Evolutionary conservation across 2,329 filamentous ascomycete genomes (phyloP), one percentile per base, ranked within the genome.

Genomic region (Aspergillus carbonarius): DNA sequence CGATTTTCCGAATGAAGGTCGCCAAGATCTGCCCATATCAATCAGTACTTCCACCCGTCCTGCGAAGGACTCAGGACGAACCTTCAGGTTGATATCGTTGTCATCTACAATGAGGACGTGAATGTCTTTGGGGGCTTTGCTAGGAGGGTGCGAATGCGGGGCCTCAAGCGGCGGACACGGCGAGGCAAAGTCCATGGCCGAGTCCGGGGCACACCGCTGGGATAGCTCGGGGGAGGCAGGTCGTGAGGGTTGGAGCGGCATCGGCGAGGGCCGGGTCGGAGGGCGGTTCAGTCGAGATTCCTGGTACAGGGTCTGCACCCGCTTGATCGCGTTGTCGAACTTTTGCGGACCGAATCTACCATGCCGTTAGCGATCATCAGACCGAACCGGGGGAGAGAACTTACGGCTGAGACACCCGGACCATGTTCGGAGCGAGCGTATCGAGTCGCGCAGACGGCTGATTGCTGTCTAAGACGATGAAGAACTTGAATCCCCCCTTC

Each of bases 51-150:
- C 9, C 15, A 30, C 15, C 13, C n/a, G 10, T 1, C n/a, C 17
- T 8, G 1, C 5, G 17, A 12, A 13, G 10, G 23, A 20, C n/a
- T n/a, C 13, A 18, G 12, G 4, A 4, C 47, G 15, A 4, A 70
- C 68, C 60, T 68, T 68, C 2, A 76, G 64, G 46, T 78, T 77
- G 55, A 78, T 75, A 2, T 70, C 66, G 55, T 77, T 77, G 55
- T 77, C 75, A 56, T 77, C 75, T 1, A 78, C 75, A 2, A 78
- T 64, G 1, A 77, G 67, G 9, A 76, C 63, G 50, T 66, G 67
- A 32, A 57, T 59, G 52, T 48, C 20, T 12, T 51, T 47, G 4
- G 40, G 40, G 2, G 42, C 32, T 23, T 58, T 50, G 4, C 32
- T n/a, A 7, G 32, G 32, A 1, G 47, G 27, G n/a, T 46, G 17